Evolutionary conservation across 2,329 filamentous ascomycete genomes (phyloP).

Genomic region (Podosphaera xanthii): DNA sequence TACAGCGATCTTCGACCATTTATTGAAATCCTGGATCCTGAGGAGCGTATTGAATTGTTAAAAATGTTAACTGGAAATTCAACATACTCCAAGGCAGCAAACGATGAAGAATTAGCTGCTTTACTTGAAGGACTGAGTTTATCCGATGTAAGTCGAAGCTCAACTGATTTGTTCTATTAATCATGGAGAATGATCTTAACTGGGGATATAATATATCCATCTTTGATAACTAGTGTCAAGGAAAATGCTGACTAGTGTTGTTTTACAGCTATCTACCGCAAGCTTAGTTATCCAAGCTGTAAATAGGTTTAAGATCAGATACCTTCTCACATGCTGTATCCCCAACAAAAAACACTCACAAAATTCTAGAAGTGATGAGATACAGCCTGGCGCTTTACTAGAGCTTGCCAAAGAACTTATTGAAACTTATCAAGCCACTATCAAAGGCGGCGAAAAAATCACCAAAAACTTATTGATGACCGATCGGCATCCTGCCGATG

Average conservation of each 20-base stretch:
- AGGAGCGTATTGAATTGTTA: slow-evolving; percentile 7
- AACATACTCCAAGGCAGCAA: not conserved
- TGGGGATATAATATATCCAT: not conserved
- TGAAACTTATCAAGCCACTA: slow-evolving; percentile 9
- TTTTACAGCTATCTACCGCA: slow-evolving; percentile 8
- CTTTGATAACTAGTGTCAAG: not conserved
- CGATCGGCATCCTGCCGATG: slow-evolving; percentile 17
- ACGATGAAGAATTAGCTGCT: not conserved
- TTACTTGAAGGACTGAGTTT: not conserved
- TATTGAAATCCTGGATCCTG: slow-evolving; percentile 7
- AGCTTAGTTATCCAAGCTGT: slow-evolving; percentile 10
- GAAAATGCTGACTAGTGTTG: not conserved
- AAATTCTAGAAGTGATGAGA: slow-evolving; percentile 1
- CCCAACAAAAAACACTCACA: slow-evolving; percentile 9
- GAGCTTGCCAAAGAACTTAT: slow-evolving; percentile 7
- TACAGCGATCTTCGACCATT: slow-evolving; percentile 14
- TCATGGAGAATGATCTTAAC: not conserved
- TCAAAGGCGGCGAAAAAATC: slow-evolving; percentile 9
- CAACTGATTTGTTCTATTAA: not conserved
- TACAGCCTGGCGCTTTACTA: slow-evolving; percentile 9
- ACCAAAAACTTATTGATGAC: slow-evolving; percentile 13
- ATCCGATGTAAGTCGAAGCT: slow-evolving; percentile 1
- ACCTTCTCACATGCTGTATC: slow-evolving; percentile 11
- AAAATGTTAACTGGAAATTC: not conserved
- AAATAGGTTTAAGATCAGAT: slow-evolving; percentile 12